Percentiles rank a stretch among this genome's conserved stretches.
These are phyloP conservation scores for Fusarium xylarioides DNA, from an alignment of 2,329 filamentous ascomycete genomes.

Conservation along the genomic window DNA sequence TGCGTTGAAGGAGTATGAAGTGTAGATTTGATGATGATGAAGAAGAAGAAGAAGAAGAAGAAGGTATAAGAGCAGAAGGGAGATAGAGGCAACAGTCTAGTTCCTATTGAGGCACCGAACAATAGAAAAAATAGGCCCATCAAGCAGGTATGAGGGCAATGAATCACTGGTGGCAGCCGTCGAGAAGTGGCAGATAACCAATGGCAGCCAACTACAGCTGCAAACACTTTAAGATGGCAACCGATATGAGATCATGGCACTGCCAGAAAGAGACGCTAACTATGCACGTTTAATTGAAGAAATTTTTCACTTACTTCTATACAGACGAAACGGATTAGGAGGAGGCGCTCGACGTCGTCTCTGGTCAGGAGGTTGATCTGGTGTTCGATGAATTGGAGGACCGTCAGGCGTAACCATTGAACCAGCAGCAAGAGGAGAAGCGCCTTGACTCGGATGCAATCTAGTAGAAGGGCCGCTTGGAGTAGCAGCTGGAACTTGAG, in stretches of 20 bases:
- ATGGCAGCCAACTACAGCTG: not conserved
- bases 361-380: slow-evolving; percentile 40
- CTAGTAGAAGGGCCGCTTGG: slow-evolving; percentile 22
- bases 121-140: not conserved
- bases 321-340: slow-evolving; percentile 50
- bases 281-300: not conserved
- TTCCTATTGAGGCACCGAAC: not conserved
- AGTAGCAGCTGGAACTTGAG: slow-evolving; percentile 16
- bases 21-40: not conserved
- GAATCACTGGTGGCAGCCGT: slow-evolving; percentile 12
- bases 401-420: slow-evolving; percentile 38
- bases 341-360: slow-evolving; percentile 42
- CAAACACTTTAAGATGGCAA: slow-evolving; percentile 4
- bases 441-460: slow-evolving; percentile 22
- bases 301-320: slow-evolving; percentile 45
- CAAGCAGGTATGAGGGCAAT: not conserved
- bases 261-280: not conserved
- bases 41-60: not conserved
- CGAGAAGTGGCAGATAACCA: not conserved
- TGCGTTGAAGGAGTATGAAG: not conserved
- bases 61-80: not conserved
- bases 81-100: not conserved
- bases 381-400: slow-evolving; percentile 39
- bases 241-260: not conserved
- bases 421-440: slow-evolving; percentile 26